Base-by-base conservation (phyloP, 2,329 filamentous ascomycete genomes). In the Talaromyces sp. region DNA sequence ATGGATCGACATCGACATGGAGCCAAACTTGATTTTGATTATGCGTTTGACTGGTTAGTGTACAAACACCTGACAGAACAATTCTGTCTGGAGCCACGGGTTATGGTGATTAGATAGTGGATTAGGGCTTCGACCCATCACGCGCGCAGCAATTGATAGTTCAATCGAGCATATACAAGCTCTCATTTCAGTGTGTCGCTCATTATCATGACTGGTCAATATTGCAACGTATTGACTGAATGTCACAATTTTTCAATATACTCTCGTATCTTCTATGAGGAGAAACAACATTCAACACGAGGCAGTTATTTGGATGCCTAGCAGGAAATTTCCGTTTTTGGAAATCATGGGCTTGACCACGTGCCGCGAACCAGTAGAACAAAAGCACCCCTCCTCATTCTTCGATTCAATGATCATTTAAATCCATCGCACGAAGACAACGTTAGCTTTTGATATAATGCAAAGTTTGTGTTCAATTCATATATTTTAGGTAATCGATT, bases 121-220 rank as follows among this genome's bases (percentile, higher is more conserved):
- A 52, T 52, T 52, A 52, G 48, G 48, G 47, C 47, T 50, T 50
- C 24, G 14, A 50, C n/a, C 27, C 47, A 50, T 50, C 47, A 50
- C 22, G 47, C 22, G 47, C 31, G 24, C 47, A n/a, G 6, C 47
- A 50, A n/a, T 13, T 27, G 24, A n/a, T 9, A 9, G 0, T 31
- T 24, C 5, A n/a, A 31, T 33, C 27, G 47, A 31, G 7, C 11
- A 33, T 50, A 31, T n/a, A 9, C 14, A 33, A 31, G 48, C 11
- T 31, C 27, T 33, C n/a, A n/a, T 16, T 52, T 10, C 24, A 10
- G 3, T 9, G 33, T 52, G 11, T 10, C 27, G 9, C 48, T 52
- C 24, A 52, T 52, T 4, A n/a, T n/a, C 5, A 52, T n/a, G 14
- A 52, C 27, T 33, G 8, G 14, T 2, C 11, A 50, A 31, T n/a